Evolutionary conservation across 805 yeast species (phyloP), one percentile per base, ranked within the genome.

Genomic region (Candida caryicola): DNA sequence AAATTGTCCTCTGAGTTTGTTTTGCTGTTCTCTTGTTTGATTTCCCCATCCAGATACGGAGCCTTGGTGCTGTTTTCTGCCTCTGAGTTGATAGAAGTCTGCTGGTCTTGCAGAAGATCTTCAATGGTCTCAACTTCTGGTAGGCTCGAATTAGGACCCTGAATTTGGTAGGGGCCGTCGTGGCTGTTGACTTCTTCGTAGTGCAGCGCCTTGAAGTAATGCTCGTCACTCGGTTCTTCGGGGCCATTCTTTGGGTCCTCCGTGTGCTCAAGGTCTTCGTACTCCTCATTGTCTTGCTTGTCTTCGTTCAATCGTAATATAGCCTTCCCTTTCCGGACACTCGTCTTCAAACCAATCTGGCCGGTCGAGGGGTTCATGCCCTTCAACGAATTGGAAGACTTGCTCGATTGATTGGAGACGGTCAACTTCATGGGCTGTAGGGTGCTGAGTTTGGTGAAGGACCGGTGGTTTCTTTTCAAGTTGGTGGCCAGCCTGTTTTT

Each of bases 221-320:
- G 25, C 25, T 21, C 25, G 10, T 7, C 31, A n/a, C 13, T 26
- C 9, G 32, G 23, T 17, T 41, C 19, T 7, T 36, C 17, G 12
- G 31, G 12, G 17, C 29, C 17, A 9, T 30, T 31, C 37, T 16
- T 4, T 23, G 15, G 5, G 9, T 39, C 52, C 16, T 43, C 61
- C 2, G 23, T 36, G 7, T 42, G 35, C 6, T 44, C 46, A 32
- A 44, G 29, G 43, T 67, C 73, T 49, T 69, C 74, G 40, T 55
- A 66, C 12, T 64, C 66, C 9, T 60, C 61, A 35, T 61, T 61
- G 14, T 55, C 57, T 6, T 36, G 17, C 16, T 36, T 41, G 39
- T 65, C 70, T 29, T 67, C 73, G 39, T 69, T 68, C 36, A 69
- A 52, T 19, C 51, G 50, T 43, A 69, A 48, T 4, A 69, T 68